Evolutionary conservation across 257 asterid species (phyloP), one percentile per base, ranked within the genome.

Genomic region (Cordia subcordata): DNA sequence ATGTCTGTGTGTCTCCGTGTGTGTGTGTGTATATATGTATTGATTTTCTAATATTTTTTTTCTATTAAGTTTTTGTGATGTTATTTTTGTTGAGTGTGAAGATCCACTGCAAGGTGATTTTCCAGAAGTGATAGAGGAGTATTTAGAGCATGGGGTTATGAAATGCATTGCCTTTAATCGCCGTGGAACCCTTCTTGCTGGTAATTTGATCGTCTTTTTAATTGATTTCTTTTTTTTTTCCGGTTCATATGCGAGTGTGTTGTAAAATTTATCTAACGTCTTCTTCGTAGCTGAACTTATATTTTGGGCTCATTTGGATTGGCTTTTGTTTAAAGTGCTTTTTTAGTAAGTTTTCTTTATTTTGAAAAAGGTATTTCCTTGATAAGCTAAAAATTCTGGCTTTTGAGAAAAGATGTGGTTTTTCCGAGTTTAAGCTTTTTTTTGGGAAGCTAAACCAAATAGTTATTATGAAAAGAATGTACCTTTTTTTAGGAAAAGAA

Each of bases 41-140:
- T n/a, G n/a, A n/a, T n/a, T n/a, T 44, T 46, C 19, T 13, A 19
- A 33, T 18, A 4, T 17, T 53, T 32, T 19, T 47, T 39, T 39
- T 0, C 14, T 42, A 12, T n/a, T 58, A 13, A 14, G 0, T 33
- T 40, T 38, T 50, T 21, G 4, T 8, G 16, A 4, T 13, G 19
- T 32, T 15, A 5, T 14, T 53, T 18, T 3, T 58, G 42, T 59
- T 44, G 65, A 42, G 8, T 47, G 50, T 74, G 55, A 63, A 90
- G 97, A 90, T 76, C 96, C 97, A 53, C 62, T 90, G 21, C 97
- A 90, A 83, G 97, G 96, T 37, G 97, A 81, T 73, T 87, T 90
- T 46, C 97, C 96, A 12, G 96, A 90, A 70, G 94, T 87, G 52
- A 87, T 87, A 72, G 97, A 87, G 72, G 94, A 90, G 85, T 90